Conservation (phyloP, 345 rosid genomes). For the Theobroma cacao region DNA sequence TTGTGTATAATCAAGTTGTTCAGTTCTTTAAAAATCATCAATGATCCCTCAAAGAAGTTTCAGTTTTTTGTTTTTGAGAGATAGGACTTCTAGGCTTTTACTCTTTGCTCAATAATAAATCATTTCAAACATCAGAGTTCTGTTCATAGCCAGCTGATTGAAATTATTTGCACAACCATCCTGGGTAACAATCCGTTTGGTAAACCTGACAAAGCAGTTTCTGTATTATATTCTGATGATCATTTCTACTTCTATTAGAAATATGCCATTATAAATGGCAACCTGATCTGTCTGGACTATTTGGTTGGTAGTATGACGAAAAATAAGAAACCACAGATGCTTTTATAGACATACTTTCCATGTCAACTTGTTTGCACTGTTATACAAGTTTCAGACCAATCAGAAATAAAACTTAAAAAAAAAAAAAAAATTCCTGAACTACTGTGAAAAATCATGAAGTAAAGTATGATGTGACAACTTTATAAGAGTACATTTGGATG, state of each 20-base stretch:
- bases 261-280: not conserved
- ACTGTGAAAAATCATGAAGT: too few relatives aligned
- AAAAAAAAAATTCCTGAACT: too few relatives aligned
- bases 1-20: constrained; percentile 59
- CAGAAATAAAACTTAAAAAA: not conserved
- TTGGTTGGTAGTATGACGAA: not conserved
- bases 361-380: not conserved
- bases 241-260: too few relatives aligned
- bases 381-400: not conserved
- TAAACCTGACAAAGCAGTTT: not conserved
- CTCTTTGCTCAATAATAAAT: not conserved
- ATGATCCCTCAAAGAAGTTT: constrained; percentile 5
- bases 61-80: not conserved
- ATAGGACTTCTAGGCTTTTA: not conserved
- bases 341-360: not conserved
- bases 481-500: not conserved
- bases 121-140: not conserved
- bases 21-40: constrained; percentile 54
- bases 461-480: too few relatives aligned
- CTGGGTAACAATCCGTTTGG: not conserved
- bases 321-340: not conserved
- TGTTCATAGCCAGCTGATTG: not conserved
- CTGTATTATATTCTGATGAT: not conserved
- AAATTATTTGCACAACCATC: not conserved
- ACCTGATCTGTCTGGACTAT: not conserved